phyloP scores from a whole-genome alignment of 2,329 filamentous ascomycete genomes.

The Pseudogymnoascus sp. region DNA sequence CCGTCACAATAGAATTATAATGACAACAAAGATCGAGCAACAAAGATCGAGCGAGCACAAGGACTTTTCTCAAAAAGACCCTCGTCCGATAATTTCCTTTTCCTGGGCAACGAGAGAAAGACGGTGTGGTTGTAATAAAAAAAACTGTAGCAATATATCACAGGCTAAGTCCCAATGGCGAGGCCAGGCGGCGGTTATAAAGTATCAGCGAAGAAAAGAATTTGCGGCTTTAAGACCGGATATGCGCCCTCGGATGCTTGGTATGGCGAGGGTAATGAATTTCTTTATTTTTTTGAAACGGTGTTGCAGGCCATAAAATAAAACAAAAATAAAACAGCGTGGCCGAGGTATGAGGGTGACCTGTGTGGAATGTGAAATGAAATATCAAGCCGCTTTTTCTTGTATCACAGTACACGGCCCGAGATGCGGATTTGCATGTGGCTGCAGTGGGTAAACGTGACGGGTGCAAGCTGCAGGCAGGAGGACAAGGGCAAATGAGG shows the following conservation, averaged over 20 bases:
- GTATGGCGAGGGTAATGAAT: not conserved
- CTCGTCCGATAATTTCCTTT: not conserved
- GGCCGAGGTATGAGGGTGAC: conserved; percentile 3
- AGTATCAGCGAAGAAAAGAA: not conserved
- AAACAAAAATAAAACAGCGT: conserved; percentile 4
- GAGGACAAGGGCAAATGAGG: conserved; percentile 1
- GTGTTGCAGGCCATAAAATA: conserved; percentile 1
- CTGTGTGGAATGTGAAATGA: not conserved
- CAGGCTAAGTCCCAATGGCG: not conserved
- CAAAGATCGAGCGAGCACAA: not conserved
- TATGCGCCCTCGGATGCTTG: not conserved
- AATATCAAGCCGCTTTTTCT: conserved; percentile 2
- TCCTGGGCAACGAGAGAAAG: not conserved
- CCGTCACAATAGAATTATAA: conserved; percentile 2
- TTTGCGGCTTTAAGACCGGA: not conserved
- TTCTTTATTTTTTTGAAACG: not conserved
- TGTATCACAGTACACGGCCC: conserved; percentile 2
- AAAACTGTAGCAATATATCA: conserved; percentile 5
- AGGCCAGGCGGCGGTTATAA: not conserved
- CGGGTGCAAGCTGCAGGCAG: not conserved
- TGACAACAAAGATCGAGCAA: not conserved
- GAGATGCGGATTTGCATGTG: conserved; percentile 7
- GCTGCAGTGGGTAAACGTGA: not conserved
- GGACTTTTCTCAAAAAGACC: not conserved
- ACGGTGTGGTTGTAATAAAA: not conserved